phyloP scores from a whole-genome alignment of 768 basidiomycete genomes.

The Dendrothele bispora region DNA sequence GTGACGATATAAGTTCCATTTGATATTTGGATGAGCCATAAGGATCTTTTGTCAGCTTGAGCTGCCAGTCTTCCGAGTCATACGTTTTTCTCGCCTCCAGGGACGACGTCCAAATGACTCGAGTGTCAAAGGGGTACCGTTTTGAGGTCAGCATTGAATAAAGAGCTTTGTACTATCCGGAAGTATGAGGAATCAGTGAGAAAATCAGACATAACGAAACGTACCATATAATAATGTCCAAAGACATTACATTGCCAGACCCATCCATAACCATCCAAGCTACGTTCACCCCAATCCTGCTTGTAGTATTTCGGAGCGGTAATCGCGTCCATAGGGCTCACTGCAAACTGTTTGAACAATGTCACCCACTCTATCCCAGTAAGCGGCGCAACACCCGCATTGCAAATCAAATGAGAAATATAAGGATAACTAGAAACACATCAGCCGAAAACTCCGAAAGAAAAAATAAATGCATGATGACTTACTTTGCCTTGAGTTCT shows the following conservation, averaged over 20 bases:
- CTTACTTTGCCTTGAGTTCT: slow-evolving; percentile 54
- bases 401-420: slow-evolving; percentile 77
- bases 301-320: slow-evolving; percentile 56
- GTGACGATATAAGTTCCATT: slow-evolving; percentile 62
- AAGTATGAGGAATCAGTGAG: neutral
- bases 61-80: slow-evolving; percentile 71
- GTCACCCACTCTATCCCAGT: slow-evolving; percentile 48
- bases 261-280: slow-evolving; percentile 71
- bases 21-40: slow-evolving; percentile 80
- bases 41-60: slow-evolving; percentile 55
- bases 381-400: slow-evolving; percentile 73
- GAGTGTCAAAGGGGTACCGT: slow-evolving; percentile 40
- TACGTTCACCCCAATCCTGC: slow-evolving; percentile 59
- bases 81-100: slow-evolving; percentile 57
- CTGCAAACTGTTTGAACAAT: slow-evolving; percentile 47
- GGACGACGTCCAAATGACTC: slow-evolving; percentile 82
- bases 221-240: slow-evolving; percentile 74
- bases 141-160: slow-evolving; percentile 51
- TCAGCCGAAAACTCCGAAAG: neutral
- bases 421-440: slow-evolving; percentile 62
- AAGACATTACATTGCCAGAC: slow-evolving; percentile 88
- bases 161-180: slow-evolving; percentile 26
- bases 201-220: slow-evolving; percentile 22
- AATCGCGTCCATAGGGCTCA: slow-evolving; percentile 43
- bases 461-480: slow-evolving; percentile 9